These are phyloP conservation scores for Mentha longifolia DNA, from an alignment of 257 asterid genomes.

Conservation along the genomic window DNA sequence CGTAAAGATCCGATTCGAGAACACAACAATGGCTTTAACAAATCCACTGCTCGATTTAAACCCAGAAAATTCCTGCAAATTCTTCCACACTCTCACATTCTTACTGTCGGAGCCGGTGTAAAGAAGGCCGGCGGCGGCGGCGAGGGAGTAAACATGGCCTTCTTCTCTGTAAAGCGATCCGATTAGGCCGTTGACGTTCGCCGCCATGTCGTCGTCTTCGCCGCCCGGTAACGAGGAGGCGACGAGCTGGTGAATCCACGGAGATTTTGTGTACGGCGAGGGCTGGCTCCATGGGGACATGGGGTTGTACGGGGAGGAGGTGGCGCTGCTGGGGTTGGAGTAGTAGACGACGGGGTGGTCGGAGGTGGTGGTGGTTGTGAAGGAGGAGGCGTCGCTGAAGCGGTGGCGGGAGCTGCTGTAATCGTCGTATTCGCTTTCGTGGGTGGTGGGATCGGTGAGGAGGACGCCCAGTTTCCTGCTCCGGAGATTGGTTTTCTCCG, in stretches of 20 bases:
- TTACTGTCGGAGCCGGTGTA: slow-evolving; percentile 90
- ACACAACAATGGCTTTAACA: slow-evolving; percentile 73
- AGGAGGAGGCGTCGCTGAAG: slow-evolving; percentile 44
- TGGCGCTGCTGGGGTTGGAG: slow-evolving; percentile 48
- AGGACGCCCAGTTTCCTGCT: slow-evolving; percentile 56
- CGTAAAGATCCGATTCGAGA: slow-evolving; percentile 60
- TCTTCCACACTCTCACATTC: slow-evolving; percentile 81
- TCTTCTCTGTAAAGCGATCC: slow-evolving; percentile 71
- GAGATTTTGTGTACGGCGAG: slow-evolving; percentile 72
- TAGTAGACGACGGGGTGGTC: slow-evolving; percentile 21
- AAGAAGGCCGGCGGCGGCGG: slow-evolving; percentile 57
- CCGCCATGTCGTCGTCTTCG: slow-evolving; percentile 18
- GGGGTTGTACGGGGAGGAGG: slow-evolving; percentile 55
- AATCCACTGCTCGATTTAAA: slow-evolving; percentile 82
- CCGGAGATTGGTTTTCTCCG: slow-evolving; percentile 40
- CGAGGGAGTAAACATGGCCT: slow-evolving; percentile 81
- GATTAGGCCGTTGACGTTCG: slow-evolving; percentile 41
- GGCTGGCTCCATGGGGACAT: slow-evolving; percentile 84
- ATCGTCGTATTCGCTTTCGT: slow-evolving; percentile 31
- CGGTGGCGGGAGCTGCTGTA: slow-evolving; percentile 27
- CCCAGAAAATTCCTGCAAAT: slow-evolving; percentile 65
- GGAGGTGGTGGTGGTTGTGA: slow-evolving; percentile 26
- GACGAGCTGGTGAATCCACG: slow-evolving; percentile 62
- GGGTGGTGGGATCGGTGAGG: slow-evolving; percentile 44
- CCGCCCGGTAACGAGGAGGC: slow-evolving; percentile 14